Evolutionary conservation across 2,329 filamentous ascomycete genomes (phyloP).

Genomic region (Didymella sp.): DNA sequence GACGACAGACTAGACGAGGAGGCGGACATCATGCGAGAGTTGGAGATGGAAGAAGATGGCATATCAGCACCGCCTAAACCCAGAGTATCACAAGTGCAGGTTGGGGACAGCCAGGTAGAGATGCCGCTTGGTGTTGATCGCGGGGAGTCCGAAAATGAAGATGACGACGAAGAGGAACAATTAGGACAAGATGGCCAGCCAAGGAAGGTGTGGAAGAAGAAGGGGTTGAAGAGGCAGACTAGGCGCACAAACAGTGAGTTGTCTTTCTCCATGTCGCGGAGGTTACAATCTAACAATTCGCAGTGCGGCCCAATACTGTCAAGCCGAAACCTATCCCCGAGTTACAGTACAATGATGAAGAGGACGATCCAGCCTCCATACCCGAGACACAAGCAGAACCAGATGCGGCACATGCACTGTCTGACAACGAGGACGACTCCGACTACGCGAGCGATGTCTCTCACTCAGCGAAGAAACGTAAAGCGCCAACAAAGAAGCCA

Average conservation of each 20-base stretch:
- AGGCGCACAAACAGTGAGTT: conserved; percentile 64
- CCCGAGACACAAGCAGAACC: conserved; percentile 36
- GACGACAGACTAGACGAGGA: conserved; percentile 69
- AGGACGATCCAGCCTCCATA: conserved; percentile 52
- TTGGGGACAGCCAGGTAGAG: conserved; percentile 53
- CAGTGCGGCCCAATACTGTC: conserved; percentile 49
- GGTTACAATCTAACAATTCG: conserved; percentile 28
- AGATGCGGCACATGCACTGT: conserved; percentile 48
- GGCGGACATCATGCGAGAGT: conserved; percentile 73
- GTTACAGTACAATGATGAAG: conserved; percentile 32
- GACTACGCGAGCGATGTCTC: conserved; percentile 53
- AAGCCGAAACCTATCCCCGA: conserved; percentile 54
- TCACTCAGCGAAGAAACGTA: conserved; percentile 42
- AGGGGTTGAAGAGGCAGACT: conserved; percentile 81
- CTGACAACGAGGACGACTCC: conserved; percentile 46
- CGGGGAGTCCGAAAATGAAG: conserved; percentile 67
- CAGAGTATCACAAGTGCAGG: conserved; percentile 45
- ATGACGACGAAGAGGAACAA: conserved; percentile 54
- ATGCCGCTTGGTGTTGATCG: conserved; percentile 57
- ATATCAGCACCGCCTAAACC: conserved; percentile 32
- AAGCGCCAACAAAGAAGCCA: conserved; percentile 21
- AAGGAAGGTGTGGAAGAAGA: conserved; percentile 76
- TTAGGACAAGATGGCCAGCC: conserved; percentile 65
- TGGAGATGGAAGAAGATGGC: conserved; percentile 60
- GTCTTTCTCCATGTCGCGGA: background rate